Base-by-base conservation (phyloP, 805 yeast species). In the Saturnispora ahearnii region DNA sequence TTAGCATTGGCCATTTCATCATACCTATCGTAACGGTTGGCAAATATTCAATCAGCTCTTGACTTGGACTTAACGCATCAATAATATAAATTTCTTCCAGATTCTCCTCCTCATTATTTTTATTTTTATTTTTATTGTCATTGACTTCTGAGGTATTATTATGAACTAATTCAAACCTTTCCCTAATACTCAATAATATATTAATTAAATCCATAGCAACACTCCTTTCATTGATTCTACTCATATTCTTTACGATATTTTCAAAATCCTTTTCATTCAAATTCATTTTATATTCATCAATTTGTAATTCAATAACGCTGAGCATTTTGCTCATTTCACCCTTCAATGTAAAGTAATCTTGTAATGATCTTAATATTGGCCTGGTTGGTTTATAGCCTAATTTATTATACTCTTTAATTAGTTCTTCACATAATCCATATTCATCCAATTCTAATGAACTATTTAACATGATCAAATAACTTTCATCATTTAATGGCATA, bases 261-360 rank as follows among this genome's bases (percentile, higher is more conserved):
- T n/a, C 42, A 48, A 34, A 5, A 34, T 48, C 50, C 46, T 36
- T 58, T 65, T 15, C 47, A 30, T 2, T 41, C 30, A 36, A 53
- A 53, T 33, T 59, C 21, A 48, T 53, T 22, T 55, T 52, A 12
- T 53, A 46, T 4, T 48, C 30, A n/a, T 50, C 24, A 7, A 58
- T 41, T n/a, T 60, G 50, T 10, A 59, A 45, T 38, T 61, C 58
- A 49, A 60, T 50, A 18, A 59, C 33, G 30, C 55, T 61, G 26
- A 60, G 32, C 51, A 61, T 49, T 18, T 32, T 46, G 24, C 45
- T 46, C 3, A 52, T 24, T 43, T 63, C 60, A 9, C 50, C 46
- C 8, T 24, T 22, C 13, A 33, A 15, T 3, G 49, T 21, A 30
- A 30, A 46, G 12, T 37, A 41, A 21, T 26, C 22, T n/a, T 40